Percentiles rank a stretch among this genome's conserved stretches.
phyloP scores from a whole-genome alignment of 306 rosid species.

The Senna siamea region DNA sequence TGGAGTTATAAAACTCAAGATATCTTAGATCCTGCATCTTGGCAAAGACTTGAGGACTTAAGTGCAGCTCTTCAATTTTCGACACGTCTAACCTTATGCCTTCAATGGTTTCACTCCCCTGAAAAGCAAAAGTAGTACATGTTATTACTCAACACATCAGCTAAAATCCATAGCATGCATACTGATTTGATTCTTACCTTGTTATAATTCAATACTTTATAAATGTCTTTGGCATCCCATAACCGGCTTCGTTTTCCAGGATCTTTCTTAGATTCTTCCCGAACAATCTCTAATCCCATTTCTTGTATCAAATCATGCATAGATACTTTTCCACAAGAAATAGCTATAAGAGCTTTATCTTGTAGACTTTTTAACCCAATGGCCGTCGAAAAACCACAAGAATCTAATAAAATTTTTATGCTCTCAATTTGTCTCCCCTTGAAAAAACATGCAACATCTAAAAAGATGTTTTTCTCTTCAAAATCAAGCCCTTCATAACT shows the following conservation, averaged over 20 bases:
- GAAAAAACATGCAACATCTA: not conserved
- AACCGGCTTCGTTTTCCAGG: not conserved
- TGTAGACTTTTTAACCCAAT: not conserved
- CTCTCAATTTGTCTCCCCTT: not conserved
- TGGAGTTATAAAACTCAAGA: not conserved
- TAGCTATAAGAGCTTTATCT: conserved; percentile 8
- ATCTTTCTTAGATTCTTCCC: not conserved
- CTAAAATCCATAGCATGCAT: not conserved
- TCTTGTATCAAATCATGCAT: conserved; percentile 22
- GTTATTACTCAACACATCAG: not conserved
- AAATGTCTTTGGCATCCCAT: not conserved
- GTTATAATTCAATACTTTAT: not conserved
- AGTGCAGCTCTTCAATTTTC: not conserved
- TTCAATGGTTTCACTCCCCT: conserved; percentile 36
- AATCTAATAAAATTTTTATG: not conserved
- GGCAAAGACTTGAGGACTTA: conserved; percentile 8
- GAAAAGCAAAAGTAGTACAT: not conserved
- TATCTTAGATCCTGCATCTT: conserved; percentile 30
- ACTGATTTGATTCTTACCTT: not conserved
- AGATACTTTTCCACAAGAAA: not conserved
- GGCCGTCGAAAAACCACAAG: not conserved
- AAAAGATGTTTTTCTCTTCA: not conserved
- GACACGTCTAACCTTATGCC: conserved; percentile 10
- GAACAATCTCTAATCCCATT: not conserved
- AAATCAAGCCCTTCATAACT: not conserved